These are phyloP conservation scores for Petunia hybrid DNA, from an alignment of 305 asterid genomes.

Conservation along the genomic window DNA sequence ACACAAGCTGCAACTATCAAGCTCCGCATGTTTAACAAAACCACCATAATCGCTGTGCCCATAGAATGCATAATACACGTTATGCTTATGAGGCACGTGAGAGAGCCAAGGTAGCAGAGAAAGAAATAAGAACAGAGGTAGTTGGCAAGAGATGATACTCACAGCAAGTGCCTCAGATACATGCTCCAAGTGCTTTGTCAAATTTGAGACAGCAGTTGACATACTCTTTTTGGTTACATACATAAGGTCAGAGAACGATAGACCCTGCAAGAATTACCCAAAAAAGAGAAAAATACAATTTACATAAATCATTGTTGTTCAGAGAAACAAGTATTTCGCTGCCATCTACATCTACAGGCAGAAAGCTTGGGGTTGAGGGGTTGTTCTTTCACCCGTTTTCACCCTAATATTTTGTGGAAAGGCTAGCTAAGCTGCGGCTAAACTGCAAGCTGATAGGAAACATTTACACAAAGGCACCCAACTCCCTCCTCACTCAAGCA, in stretches of 20 bases:
- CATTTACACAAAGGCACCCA: background rate
- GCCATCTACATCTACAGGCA: constrained; percentile 5
- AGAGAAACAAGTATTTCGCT: background rate
- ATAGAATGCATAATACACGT: background rate
- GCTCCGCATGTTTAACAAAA: background rate
- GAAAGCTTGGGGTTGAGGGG: background rate
- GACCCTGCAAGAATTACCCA: constrained; percentile 55
- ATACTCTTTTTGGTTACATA: constrained; percentile 79
- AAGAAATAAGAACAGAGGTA: background rate
- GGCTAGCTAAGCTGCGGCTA: background rate
- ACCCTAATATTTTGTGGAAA: background rate
- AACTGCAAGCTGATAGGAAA: background rate
- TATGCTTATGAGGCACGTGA: background rate
- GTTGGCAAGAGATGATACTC: constrained; percentile 41
- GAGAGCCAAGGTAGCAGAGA: background rate
- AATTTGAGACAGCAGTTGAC: constrained; percentile 79
- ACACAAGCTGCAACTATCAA: background rate
- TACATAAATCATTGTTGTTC: background rate
- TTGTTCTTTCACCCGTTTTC: background rate
- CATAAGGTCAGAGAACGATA: constrained; percentile 86
- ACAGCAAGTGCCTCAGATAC: constrained; percentile 87
- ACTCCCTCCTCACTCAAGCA: background rate
- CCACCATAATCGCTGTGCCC: background rate
- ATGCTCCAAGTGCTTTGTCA: constrained; percentile 78
- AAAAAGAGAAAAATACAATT: background rate